Conservation (phyloP, 1,284 basidiomycete species). For the Laetiporus sulphureus region DNA sequence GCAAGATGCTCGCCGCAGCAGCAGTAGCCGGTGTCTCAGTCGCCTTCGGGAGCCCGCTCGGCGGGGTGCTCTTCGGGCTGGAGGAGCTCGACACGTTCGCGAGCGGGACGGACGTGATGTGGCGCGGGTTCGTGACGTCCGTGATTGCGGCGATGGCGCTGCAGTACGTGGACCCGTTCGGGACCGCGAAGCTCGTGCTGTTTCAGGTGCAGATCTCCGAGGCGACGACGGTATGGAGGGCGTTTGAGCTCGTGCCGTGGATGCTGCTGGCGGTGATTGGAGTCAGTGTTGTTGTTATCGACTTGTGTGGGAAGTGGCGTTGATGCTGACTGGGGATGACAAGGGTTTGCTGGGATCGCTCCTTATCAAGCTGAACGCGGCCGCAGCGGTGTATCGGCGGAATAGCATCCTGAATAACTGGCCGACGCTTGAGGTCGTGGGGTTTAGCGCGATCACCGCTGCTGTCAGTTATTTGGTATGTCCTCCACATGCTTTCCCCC, state of each 20-base stretch:
- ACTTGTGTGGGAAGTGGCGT: background rate
- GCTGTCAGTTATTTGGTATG: conserved; percentile 60
- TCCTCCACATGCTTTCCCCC: background rate
- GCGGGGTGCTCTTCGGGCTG: conserved; percentile 68
- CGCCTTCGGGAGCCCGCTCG: conserved; percentile 69
- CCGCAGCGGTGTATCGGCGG: conserved; percentile 52
- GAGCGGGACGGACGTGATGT: conserved; percentile 66
- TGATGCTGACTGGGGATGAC: background rate
- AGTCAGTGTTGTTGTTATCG: conserved; percentile 27
- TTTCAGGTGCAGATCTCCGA: conserved; percentile 51
- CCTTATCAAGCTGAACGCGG: conserved; percentile 59
- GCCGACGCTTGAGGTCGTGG: conserved; percentile 61
- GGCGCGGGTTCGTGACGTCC: conserved; percentile 71
- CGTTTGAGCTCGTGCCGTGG: conserved; percentile 69
- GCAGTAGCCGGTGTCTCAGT: conserved; percentile 71
- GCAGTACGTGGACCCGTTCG: conserved; percentile 70
- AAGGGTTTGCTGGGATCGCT: conserved; percentile 61
- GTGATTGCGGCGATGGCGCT: conserved; percentile 64
- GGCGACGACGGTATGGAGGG: conserved; percentile 54
- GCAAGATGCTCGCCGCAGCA: conserved; percentile 60
- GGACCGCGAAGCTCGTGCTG: conserved; percentile 66
- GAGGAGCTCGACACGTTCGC: conserved; percentile 66
- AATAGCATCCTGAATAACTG: conserved; percentile 51
- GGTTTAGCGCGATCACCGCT: conserved; percentile 56
- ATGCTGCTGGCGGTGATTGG: conserved; percentile 53